Evolutionary conservation across 2,329 filamentous ascomycete species (phyloP).

Genomic region (Arthroderma uncinatum): DNA sequence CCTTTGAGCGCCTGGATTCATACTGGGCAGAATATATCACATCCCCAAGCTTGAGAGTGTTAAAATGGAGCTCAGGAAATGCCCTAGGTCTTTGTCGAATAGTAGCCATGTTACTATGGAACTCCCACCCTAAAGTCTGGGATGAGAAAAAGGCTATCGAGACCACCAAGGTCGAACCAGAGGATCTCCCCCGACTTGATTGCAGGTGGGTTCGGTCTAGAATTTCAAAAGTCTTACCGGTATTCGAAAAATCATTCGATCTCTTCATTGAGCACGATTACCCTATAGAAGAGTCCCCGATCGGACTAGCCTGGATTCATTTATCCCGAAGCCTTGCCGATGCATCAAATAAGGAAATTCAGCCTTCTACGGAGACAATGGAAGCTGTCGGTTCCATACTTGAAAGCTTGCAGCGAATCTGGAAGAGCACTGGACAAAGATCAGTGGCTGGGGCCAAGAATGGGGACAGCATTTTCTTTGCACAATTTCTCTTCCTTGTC

Average conservation of each 20-base stretch:
- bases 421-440: slow-evolving; percentile 49
- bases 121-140: slow-evolving; percentile 51
- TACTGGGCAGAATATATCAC: slow-evolving; percentile 70
- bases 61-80: slow-evolving; percentile 41
- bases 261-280: neutral
- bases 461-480: slow-evolving; percentile 31
- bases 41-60: slow-evolving; percentile 50
- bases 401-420: slow-evolving; percentile 57
- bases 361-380: slow-evolving; percentile 71
- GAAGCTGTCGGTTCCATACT: slow-evolving; percentile 64
- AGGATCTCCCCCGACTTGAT: slow-evolving; percentile 76
- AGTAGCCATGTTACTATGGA: slow-evolving; percentile 56
- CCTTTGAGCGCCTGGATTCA: slow-evolving; percentile 54
- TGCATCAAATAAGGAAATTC: slow-evolving; percentile 71
- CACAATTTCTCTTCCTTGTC: slow-evolving; percentile 42
- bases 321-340: slow-evolving; percentile 52
- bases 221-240: slow-evolving; percentile 51
- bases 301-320: slow-evolving; percentile 50
- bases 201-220: slow-evolving; percentile 77
- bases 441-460: slow-evolving; percentile 25
- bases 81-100: slow-evolving; percentile 54
- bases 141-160: slow-evolving; percentile 60
- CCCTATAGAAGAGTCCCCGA: slow-evolving; percentile 30
- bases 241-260: slow-evolving; percentile 44
- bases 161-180: slow-evolving; percentile 45